Percentiles rank a stretch among this genome's conserved stretches.
Evolutionary conservation across 805 yeast species (phyloP).

Genomic region (Candida tibetensis): DNA sequence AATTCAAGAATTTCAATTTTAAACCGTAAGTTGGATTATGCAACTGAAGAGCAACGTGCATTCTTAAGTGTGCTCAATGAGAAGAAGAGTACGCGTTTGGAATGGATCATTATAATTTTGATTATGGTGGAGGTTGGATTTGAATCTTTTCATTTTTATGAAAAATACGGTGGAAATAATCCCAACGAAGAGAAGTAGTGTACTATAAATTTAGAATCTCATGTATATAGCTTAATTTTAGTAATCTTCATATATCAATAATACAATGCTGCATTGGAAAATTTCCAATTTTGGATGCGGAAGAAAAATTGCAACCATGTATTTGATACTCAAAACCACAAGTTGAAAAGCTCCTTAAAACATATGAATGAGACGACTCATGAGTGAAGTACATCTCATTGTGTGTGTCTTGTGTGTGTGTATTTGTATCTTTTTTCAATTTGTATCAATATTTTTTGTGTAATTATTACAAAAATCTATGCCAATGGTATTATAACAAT

Average conservation of each 20-base stretch:
- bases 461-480: too few relatives aligned
- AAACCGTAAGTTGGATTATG: slow-evolving; percentile 84
- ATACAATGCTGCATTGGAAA: neutral
- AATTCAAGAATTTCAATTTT: slow-evolving; percentile 73
- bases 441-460: too few relatives aligned
- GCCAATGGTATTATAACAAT: too few relatives aligned
- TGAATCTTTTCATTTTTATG: slow-evolving; percentile 74
- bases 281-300: neutral
- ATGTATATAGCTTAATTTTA: slow-evolving; percentile 1
- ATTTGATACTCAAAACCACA: neutral
- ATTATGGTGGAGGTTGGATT: slow-evolving; percentile 84
- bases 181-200: neutral
- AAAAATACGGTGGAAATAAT: slow-evolving; percentile 38
- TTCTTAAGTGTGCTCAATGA: slow-evolving; percentile 73
- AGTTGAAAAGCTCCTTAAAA: neutral
- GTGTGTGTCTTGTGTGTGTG: too few relatives aligned
- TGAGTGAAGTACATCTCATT: too few relatives aligned
- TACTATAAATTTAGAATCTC: neutral
- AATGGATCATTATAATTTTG: slow-evolving; percentile 82
- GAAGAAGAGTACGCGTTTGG: slow-evolving; percentile 70
- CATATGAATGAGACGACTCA: too few relatives aligned
- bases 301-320: neutral
- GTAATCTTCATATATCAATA: neutral
- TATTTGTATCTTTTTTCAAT: too few relatives aligned
- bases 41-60: slow-evolving; percentile 83